These are phyloP conservation scores for Zygnema circumcarinatum DNA, from an alignment of 139 green algal species.

Conservation along the genomic window DNA sequence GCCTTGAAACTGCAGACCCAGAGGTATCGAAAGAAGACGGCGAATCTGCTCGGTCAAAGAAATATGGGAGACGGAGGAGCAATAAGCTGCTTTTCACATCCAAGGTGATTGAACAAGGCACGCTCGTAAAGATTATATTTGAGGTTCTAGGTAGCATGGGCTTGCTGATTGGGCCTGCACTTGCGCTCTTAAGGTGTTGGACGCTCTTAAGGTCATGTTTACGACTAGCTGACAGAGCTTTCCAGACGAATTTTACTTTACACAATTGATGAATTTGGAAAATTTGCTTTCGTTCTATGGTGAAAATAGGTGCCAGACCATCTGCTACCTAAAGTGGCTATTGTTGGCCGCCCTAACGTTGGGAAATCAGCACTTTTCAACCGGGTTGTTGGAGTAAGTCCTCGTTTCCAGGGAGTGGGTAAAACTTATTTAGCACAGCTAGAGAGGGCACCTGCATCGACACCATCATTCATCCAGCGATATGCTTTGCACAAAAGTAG, in stretches of 20 bases:
- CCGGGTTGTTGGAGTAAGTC: conserved; percentile 71
- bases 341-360: conserved; percentile 95
- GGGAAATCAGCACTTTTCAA: conserved; percentile 99
- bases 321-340: conserved; percentile 76
- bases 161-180: background rate
- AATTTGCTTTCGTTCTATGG: background rate
- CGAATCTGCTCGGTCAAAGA: background rate
- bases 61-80: background rate
- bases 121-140: background rate
- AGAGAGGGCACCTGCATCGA: background rate
- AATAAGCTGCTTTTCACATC: background rate
- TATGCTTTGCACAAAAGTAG: background rate
- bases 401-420: background rate
- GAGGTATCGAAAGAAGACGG: background rate
- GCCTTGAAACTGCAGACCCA: background rate
- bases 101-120: background rate
- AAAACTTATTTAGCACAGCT: background rate
- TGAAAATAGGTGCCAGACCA: conserved; percentile 52
- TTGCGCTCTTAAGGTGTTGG: background rate
- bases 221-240: background rate
- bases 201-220: background rate
- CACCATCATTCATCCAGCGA: background rate
- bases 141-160: background rate
- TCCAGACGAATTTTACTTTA: background rate
- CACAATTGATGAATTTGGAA: background rate